Evolutionary conservation across 352 stramenopile species (phyloP).

Genomic region (Phytophthora chlamydospora): DNA sequence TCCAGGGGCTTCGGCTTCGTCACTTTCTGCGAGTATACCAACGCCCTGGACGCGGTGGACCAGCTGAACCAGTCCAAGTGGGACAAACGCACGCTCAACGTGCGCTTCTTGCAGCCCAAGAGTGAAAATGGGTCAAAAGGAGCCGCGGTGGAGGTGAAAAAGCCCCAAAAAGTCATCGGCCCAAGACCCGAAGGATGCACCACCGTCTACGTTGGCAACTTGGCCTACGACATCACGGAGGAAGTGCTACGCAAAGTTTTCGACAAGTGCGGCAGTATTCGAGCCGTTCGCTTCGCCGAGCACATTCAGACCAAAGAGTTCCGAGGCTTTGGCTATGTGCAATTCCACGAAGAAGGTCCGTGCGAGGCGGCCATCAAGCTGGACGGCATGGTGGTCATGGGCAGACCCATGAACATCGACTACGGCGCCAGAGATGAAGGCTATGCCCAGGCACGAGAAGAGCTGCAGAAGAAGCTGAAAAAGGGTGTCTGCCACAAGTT

Average conservation of each 20-base stretch:
- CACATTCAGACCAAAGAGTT: slow-evolving; percentile 89
- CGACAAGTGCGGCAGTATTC: slow-evolving; percentile 75
- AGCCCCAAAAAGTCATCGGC: slow-evolving; percentile 58
- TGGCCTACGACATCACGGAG: slow-evolving; percentile 95
- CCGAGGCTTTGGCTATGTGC: slow-evolving; percentile 89
- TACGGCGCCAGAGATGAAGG: slow-evolving; percentile 76
- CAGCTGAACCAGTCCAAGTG: slow-evolving; percentile 84
- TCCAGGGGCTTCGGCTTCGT: slow-evolving; percentile 86
- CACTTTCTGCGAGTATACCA: slow-evolving; percentile 80
- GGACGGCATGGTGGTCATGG: slow-evolving; percentile 86
- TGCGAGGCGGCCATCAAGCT: slow-evolving; percentile 87
- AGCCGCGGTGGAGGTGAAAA: slow-evolving; percentile 8
- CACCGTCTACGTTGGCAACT: slow-evolving; percentile 96
- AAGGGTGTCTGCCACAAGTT: slow-evolving; percentile 82
- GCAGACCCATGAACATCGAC: slow-evolving; percentile 83
- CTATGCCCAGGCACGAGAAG: slow-evolving; percentile 70
- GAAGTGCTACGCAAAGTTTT: slow-evolving; percentile 88
- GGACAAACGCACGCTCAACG: slow-evolving; percentile 81
- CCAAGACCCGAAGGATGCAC: slow-evolving; percentile 86
- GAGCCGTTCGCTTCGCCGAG: slow-evolving; percentile 83
- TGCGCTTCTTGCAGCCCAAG: slow-evolving; percentile 86
- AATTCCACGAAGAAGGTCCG: slow-evolving; percentile 92
- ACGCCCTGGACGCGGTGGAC: slow-evolving; percentile 79
- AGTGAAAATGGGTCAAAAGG: slow-evolving; percentile 14
- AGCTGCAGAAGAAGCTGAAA: slow-evolving; percentile 78